Conservation (phyloP, 805 yeast genomes). For the Metschnikowia kunwiensis region DNA sequence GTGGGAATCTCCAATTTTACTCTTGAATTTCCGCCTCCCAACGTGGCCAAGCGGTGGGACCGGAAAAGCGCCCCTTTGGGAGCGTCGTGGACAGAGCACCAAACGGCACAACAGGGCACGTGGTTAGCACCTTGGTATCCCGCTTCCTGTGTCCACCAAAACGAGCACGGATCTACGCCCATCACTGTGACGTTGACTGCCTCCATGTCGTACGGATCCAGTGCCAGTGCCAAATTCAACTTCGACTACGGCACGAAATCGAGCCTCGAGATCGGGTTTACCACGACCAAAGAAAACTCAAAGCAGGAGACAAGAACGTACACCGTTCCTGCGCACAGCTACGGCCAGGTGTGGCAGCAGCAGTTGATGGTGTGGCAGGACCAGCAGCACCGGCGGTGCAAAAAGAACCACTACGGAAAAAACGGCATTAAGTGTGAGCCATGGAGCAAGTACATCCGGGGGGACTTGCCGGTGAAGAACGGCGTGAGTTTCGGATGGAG, state of each 20-base stretch:
- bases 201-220: neutral
- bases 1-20: conserved; percentile 2
- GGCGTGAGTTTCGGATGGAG: conserved; percentile 8
- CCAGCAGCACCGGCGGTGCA: conserved; percentile 1
- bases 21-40: neutral
- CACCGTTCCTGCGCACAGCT: conserved; percentile 3
- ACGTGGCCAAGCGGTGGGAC: neutral
- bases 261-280: neutral
- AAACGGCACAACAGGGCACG: neutral
- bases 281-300: neutral
- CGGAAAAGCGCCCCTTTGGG: neutral
- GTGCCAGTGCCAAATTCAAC: neutral
- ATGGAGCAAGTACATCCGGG: conserved; percentile 5
- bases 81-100: neutral
- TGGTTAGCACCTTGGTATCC: conserved; percentile 1
- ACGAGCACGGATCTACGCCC: neutral
- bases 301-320: neutral
- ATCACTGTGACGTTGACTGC: neutral
- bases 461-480: conserved; percentile 4
- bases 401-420: neutral
- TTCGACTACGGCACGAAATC: neutral
- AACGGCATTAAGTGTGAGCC: conserved; percentile 3
- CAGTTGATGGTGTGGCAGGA: conserved; percentile 12
- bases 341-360: conserved; percentile 9
- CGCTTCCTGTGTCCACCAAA: conserved; percentile 2